phyloP scores from a whole-genome alignment of 306 rosid species.

The Herpetospermum pedunculosum region DNA sequence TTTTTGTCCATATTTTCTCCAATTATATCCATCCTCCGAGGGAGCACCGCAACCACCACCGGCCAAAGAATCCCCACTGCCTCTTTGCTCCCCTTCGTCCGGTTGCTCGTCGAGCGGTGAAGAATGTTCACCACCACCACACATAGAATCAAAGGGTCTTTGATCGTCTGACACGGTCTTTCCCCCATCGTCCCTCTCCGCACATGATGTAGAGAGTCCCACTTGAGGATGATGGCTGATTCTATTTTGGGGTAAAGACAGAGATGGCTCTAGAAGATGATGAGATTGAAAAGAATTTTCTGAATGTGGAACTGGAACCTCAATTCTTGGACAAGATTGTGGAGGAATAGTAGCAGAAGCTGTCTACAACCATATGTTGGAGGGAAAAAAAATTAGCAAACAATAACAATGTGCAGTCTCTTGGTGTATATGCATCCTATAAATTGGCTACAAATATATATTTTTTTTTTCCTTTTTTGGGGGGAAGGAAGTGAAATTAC shows the following conservation, averaged over 20 bases:
- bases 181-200: slow-evolving; percentile 31
- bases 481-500: slow-evolving; percentile 27
- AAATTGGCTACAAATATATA: not conserved
- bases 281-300: slow-evolving; percentile 44
- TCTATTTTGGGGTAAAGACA: slow-evolving; percentile 35
- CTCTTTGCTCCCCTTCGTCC: slow-evolving; percentile 64
- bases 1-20: slow-evolving; percentile 97
- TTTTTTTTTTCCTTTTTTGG: not conserved
- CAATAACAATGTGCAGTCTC: not conserved
- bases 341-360: slow-evolving; percentile 33
- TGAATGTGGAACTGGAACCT: slow-evolving; percentile 40
- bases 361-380: slow-evolving; percentile 31
- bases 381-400: slow-evolving; percentile 9
- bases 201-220: slow-evolving; percentile 26
- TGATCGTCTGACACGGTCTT: slow-evolving; percentile 30
- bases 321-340: slow-evolving; percentile 40
- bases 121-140: slow-evolving; percentile 33
- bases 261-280: slow-evolving; percentile 31
- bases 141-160: slow-evolving; percentile 32
- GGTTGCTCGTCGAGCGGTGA: slow-evolving; percentile 55
- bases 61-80: slow-evolving; percentile 43
- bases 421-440: slow-evolving; percentile 2
- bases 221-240: slow-evolving; percentile 37
- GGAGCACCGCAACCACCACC: slow-evolving; percentile 52
- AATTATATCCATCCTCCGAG: slow-evolving; percentile 82